Base-by-base conservation (phyloP, 331 rosid species). In the Rosa hybrid region DNA sequence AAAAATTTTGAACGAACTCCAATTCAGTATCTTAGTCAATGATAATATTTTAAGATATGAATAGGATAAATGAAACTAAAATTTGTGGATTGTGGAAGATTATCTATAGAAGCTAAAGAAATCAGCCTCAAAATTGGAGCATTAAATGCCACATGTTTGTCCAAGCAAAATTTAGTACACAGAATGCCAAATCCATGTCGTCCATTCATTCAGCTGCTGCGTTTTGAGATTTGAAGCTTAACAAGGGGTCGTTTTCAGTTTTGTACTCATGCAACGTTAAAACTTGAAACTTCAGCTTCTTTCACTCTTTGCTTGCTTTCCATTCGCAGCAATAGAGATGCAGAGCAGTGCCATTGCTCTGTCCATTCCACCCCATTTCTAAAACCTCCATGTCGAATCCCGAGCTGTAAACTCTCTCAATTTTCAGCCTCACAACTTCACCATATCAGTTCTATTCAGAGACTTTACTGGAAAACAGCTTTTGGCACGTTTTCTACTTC, bases 221-320 rank as follows among this genome's bases (percentile, higher is more conserved):
- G 70, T 64, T 30, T 30, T 27, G 34, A 30, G 34, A 30, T 30
- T 30, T 30, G 39, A 30, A 8, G 41, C 71, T 42, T 8, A 13
- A 45, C 0, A 7, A n/a, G 77, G 6, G 42, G 68, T 46, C 25
- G 48, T 59, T 70, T 21, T 30, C 12, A 10, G 2, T 21, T 49
- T 30, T 30, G 71, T 12, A 38, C 49, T 68, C 85, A 69, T 81
- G 83, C 86, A 75, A 75, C 79, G 80, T 81, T 38, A 50, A 64
- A 69, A 63, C 67, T 62, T 42, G 9, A 59, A 20, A 13, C 60
- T 30, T 57, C 2, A 14, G 48, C 71, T 42, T 65, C 25, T 73
- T 51, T 17, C 60, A 12, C 69, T 25, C 42, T 64, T 23, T 62
- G 45, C 74, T 17, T 17, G 53, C 30, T n/a, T 71, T 10, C 72